Base-by-base conservation (phyloP, 75 land plant species). In the Pinus tabuliformis region DNA sequence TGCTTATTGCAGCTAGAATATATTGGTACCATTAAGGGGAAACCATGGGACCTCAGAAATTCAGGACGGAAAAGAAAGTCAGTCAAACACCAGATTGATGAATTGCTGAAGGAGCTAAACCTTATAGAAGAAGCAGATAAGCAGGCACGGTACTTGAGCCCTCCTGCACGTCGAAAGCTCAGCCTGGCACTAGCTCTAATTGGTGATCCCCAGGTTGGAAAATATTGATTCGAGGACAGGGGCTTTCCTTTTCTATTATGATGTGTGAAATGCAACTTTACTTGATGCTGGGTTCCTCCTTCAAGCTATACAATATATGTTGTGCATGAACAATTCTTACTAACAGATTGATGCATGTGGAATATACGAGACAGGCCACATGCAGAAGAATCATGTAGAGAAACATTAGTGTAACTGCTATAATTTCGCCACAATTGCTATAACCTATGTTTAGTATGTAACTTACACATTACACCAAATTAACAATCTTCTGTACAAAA, bases 131-230 rank as follows among this genome's bases (percentile, higher is more conserved):
- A 78, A 8, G 82, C 82, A 78, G 82, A 80, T 39, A 80, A 77
- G 60, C 81, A 66, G 57, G 82, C 82, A 64, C 56, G 54, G 18
- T 1, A 77, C 28, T 59, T 80, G 57, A 79, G 60, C 65, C 37
- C 81, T 56, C 80, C 61, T 65, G 82, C 82, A 49, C 79, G 17
- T 13, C 82, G 82, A 39, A 80, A 78, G 28, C 82, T 80, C 20
- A 80, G 82, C 57, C 81, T 80, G 42, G 82, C 82, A 21, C 57
- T 80, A 78, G 81, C 82, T 56, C 57, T 80, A 52, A 58, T 80
- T 80, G 82, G 82, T 57, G 81, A 80, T 66, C 82, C 82, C 20
- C 81, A 79, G 82, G 82, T 78, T 18, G 37, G 66, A 75, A 20
- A 59, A 75, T 61, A n/a, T 56, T 52, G 14, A 54, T 13, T 72